phyloP scores from a whole-genome alignment of 148 eudicot species.

The Rhododendron ovatum region DNA sequence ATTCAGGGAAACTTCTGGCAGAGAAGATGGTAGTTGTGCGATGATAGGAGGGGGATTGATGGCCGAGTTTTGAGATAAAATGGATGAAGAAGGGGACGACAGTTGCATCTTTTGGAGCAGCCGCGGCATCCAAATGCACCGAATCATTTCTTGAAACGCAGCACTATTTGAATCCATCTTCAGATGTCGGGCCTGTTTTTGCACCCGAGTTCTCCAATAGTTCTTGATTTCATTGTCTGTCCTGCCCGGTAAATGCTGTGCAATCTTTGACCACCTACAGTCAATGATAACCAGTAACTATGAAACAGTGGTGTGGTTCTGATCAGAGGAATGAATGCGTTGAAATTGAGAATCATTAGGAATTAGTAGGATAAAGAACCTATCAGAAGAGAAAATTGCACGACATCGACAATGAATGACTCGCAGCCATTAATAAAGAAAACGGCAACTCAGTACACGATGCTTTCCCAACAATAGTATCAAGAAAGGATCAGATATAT shows the following conservation, averaged over 20 bases:
- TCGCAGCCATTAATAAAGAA: too few species aligned
- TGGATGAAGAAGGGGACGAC: background rate
- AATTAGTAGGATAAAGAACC: background rate
- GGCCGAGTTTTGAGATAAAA: background rate
- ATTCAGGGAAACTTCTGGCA: background rate
- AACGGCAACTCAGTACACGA: background rate
- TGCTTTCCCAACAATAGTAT: too few species aligned
- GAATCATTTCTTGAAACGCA: constrained; percentile 30
- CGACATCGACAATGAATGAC: too few species aligned
- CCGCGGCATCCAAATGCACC: constrained; percentile 31
- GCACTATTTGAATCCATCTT: constrained; percentile 41
- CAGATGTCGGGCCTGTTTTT: constrained; percentile 41
- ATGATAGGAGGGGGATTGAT: background rate
- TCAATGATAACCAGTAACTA: too few species aligned
- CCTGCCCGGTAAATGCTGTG: constrained; percentile 42
- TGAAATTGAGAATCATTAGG: background rate
- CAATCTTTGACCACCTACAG: constrained; percentile 43
- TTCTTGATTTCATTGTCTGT: constrained; percentile 11
- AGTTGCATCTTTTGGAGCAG: constrained; percentile 29
- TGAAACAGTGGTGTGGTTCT: too few species aligned
- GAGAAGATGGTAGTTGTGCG: background rate
- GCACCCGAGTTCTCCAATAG: constrained; percentile 51
- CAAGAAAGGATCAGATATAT: too few species aligned
- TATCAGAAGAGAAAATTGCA: background rate
- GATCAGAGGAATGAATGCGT: too few species aligned